Percentiles rank a stretch among this genome's conserved stretches.
phyloP scores from a whole-genome alignment of 2,329 filamentous ascomycete genomes.

The Teratosphaeria pseudoeucalypti region DNA sequence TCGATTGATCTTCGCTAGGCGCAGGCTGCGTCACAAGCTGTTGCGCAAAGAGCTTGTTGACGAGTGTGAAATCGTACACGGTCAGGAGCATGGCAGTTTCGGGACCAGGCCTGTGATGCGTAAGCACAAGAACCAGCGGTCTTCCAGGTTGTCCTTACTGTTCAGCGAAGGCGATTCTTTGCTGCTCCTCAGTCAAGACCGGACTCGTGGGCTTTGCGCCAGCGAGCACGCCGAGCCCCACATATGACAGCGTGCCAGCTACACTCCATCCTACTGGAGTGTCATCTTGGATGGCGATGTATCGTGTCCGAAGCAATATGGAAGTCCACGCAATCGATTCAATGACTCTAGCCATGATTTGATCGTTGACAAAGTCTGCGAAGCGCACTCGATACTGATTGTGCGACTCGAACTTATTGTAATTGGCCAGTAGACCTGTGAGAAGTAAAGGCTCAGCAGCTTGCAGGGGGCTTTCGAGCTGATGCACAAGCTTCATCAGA shows the following conservation, averaged over 20 bases:
- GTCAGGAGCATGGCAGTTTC: constrained; percentile 73
- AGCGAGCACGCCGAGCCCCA: constrained; percentile 69
- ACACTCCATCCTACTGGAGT: constrained; percentile 82
- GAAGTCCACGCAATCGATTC: constrained; percentile 65
- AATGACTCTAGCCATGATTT: constrained; percentile 72
- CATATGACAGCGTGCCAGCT: constrained; percentile 67
- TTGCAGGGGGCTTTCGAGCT: constrained; percentile 54
- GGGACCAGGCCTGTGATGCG: constrained; percentile 55
- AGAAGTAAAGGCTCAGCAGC: constrained; percentile 66
- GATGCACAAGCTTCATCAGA: constrained; percentile 66
- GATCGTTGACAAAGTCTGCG: constrained; percentile 91
- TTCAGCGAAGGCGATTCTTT: constrained; percentile 68
- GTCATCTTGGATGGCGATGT: constrained; percentile 81
- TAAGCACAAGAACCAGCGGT: constrained; percentile 7
- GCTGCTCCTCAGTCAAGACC: constrained; percentile 64
- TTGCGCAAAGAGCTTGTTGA: constrained; percentile 91
- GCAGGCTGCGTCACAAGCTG: constrained; percentile 53
- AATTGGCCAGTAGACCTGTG: constrained; percentile 81
- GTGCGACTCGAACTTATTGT: constrained; percentile 98
- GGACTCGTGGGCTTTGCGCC: constrained; percentile 47
- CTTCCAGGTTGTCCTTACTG: constrained; percentile 48
- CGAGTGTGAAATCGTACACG: constrained; percentile 85
- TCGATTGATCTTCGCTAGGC: constrained; percentile 24
- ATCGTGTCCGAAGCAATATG: constrained; percentile 56
- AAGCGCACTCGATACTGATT: constrained; percentile 89